Evolutionary conservation across 805 yeast genomes (phyloP).

Genomic region (Lipomyces chichibuensis): DNA sequence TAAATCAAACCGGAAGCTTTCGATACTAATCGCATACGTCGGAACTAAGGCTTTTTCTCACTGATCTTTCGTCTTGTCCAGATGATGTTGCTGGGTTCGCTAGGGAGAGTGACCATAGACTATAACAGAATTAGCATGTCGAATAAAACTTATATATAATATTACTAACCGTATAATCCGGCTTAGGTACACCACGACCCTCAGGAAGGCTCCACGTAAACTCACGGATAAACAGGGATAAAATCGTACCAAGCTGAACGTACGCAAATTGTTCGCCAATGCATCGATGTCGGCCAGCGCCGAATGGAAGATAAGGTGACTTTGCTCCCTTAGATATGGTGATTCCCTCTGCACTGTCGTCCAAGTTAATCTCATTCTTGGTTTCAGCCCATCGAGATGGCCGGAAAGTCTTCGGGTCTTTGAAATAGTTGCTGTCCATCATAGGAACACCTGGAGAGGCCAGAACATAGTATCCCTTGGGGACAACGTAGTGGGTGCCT

Average conservation of each 20-base stretch:
- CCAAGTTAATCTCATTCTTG: conserved; percentile 37
- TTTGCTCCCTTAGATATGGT: conserved; percentile 88
- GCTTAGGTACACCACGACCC: conserved; percentile 44
- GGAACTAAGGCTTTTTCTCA: conserved; percentile 20
- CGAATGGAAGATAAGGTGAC: conserved; percentile 95
- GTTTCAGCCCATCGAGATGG: conserved; percentile 80
- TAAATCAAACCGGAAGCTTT: background rate
- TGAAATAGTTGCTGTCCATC: conserved; percentile 76
- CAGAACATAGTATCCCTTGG: conserved; percentile 84
- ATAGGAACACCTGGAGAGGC: conserved; percentile 93
- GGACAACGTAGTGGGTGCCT: conserved; percentile 76
- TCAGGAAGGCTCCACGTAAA: conserved; percentile 72
- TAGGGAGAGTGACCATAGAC: conserved; percentile 92
- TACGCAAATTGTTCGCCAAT: conserved; percentile 98
- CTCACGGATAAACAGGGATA: conserved; percentile 73
- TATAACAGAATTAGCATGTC: conserved; percentile 63
- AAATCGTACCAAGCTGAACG: conserved; percentile 84
- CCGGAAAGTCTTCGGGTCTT: conserved; percentile 68
- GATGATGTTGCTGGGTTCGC: conserved; percentile 55
- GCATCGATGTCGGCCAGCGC: conserved; percentile 99
- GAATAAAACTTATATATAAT: background rate
- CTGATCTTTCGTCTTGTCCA: conserved; percentile 34
- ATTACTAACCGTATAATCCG: conserved; percentile 37
- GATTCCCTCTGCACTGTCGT: conserved; percentile 63
- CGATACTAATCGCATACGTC: background rate